Conservation (phyloP, 441 rosid genomes). For the Populus hybrid region DNA sequence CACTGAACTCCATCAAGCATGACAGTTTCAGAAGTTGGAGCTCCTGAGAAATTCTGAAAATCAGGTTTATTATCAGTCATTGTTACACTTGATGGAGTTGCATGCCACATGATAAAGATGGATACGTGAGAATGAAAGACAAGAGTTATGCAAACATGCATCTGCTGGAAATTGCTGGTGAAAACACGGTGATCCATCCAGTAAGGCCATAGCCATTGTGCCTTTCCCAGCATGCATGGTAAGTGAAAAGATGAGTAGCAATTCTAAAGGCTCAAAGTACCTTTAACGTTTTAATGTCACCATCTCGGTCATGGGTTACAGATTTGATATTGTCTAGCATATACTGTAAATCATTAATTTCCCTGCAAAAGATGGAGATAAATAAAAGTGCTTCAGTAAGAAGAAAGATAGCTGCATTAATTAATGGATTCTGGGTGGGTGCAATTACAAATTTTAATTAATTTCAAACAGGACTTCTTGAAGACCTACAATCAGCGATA, state of each 20-base stretch:
- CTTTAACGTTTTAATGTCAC: slow-evolving; percentile 33
- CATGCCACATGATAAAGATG: background rate
- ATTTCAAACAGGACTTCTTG: background rate
- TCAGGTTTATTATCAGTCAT: slow-evolving; percentile 7
- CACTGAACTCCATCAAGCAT: slow-evolving; percentile 22
- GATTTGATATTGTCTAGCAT: slow-evolving; percentile 46
- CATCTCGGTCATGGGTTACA: slow-evolving; percentile 34
- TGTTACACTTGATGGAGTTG: background rate
- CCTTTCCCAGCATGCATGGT: background rate
- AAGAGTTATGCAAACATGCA: slow-evolving; percentile 3
- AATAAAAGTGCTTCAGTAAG: slow-evolving; percentile 20
- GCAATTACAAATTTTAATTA: slow-evolving; percentile 13
- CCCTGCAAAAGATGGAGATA: slow-evolving; percentile 51
- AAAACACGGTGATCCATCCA: background rate
- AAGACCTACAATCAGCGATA: slow-evolving; percentile 20
- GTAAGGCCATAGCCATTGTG: background rate
- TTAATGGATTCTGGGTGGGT: slow-evolving; percentile 4
- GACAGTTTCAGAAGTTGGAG: slow-evolving; percentile 13
- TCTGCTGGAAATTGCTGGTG: background rate
- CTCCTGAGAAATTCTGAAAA: slow-evolving; percentile 44
- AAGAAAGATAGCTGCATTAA: slow-evolving; percentile 15
- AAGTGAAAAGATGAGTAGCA: background rate
- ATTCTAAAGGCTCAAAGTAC: slow-evolving; percentile 29
- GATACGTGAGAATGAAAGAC: background rate
- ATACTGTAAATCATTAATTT: slow-evolving; percentile 51